Base-by-base conservation (phyloP, 768 basidiomycete species). In the Cystobasidiopsis lactophilus region DNA sequence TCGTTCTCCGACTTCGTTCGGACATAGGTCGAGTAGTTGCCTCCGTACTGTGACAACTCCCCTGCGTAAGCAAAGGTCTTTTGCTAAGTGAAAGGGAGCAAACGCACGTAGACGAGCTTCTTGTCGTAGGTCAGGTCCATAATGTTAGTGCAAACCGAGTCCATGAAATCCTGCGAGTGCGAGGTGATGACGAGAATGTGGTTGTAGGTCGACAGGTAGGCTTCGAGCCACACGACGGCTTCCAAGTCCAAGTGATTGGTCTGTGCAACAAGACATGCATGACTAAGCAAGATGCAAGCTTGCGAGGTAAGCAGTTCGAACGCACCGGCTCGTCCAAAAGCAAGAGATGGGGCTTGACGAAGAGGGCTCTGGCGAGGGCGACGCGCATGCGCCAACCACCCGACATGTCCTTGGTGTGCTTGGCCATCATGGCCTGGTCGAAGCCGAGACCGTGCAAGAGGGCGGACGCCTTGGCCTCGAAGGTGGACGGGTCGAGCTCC, bases 381-480 rank as follows among this genome's bases (percentile, higher is more conserved):
- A 98, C 91, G 66, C 91, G 78, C 91, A 98, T 98, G 49, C 91
- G 76, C 91, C 91, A 98, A 62, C 91, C 91, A 75, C 91, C 91
- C 63, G 78, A 80, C 91, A 98, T 98, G 66, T 98, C 91, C 70
- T 85, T 91, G 29, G 91, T 98, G 3, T 88, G 82, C 67, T 80
- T 83, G 67, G 75, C 75, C 89, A 96, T 93, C 91, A 96, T 96
- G 51, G 71, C 65, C 61, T 74, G 75, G 45, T 74, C 72, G 71
- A 98, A 98, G 16, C 91, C 91, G 37, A 98, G 77, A 77, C 91
- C 93, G 62, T 91, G 83, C n/a, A 96, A 75, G 60, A 98, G 91
- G 59, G 82, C 82, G 50, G 81, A 82, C 1, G 93, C 91, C 69
- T 96, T 96, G 35, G 79, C 75, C 68, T 96, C 93, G 65, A 98